These are phyloP conservation scores for Lophiotrema nucula DNA, from an alignment of 495 filamentous ascomycete species.

Conservation along the genomic window DNA sequence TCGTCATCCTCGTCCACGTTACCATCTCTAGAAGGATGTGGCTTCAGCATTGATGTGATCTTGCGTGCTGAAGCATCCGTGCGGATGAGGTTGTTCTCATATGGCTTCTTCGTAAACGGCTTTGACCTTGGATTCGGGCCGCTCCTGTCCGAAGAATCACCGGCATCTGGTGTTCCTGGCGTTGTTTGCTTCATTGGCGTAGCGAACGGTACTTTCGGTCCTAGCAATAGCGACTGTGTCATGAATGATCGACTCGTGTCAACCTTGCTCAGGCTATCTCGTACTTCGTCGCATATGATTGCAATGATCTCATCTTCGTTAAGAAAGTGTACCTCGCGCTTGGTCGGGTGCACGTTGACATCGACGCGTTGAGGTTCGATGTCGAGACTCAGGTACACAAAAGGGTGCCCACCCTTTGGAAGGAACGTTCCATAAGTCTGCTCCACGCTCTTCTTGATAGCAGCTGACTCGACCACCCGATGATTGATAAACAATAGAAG, in stretches of 20 bases:
- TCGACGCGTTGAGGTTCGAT: slow-evolving; percentile 93
- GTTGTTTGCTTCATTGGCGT: slow-evolving; percentile 34
- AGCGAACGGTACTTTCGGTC: slow-evolving; percentile 49
- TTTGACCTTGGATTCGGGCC: slow-evolving; percentile 41
- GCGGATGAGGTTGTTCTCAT: slow-evolving; percentile 86
- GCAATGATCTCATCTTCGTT: slow-evolving; percentile 98
- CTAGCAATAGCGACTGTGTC: slow-evolving; percentile 86
- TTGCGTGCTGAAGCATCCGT: slow-evolving; percentile 89
- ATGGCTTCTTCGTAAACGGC: slow-evolving; percentile 55
- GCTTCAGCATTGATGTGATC: slow-evolving; percentile 89
- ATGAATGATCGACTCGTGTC: slow-evolving; percentile 94
- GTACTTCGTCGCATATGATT: slow-evolving; percentile 76
- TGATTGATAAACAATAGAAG: slow-evolving; percentile 97
- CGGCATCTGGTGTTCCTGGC: slow-evolving; percentile 41
- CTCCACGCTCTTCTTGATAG: slow-evolving; percentile 86
- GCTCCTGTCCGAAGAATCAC: slow-evolving; percentile 6
- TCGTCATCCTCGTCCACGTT: slow-evolving; percentile 35
- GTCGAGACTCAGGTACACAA: slow-evolving; percentile 87
- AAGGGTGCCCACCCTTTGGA: slow-evolving; percentile 93
- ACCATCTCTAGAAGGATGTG: slow-evolving; percentile 36
- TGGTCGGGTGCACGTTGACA: slow-evolving; percentile 97
- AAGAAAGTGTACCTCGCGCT: slow-evolving; percentile 95
- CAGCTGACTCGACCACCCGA: slow-evolving; percentile 88
- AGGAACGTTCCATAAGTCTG: slow-evolving; percentile 87
- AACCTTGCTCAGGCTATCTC: slow-evolving; percentile 76